Percentiles rank a stretch among this genome's conserved stretches.
Conservation (phyloP, 2,329 filamentous ascomycete genomes). For the Lachnellula arida region DNA sequence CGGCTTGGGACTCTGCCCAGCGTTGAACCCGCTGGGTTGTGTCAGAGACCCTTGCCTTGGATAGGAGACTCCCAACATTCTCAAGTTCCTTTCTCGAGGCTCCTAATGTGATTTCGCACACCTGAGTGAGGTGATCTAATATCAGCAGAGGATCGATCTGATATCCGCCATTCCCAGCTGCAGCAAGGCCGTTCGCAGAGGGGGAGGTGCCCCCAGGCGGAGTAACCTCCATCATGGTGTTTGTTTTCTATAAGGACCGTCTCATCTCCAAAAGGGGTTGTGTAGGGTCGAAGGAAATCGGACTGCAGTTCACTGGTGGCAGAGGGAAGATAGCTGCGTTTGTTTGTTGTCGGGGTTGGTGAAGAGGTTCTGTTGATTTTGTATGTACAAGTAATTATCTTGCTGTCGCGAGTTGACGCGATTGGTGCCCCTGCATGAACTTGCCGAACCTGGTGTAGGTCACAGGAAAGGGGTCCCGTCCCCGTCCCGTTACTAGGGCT, state of each 20-base stretch:
- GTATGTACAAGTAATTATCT: slow-evolving; percentile 13
- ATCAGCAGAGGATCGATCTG: slow-evolving; percentile 64
- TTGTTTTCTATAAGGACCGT: slow-evolving; percentile 14
- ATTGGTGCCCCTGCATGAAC: slow-evolving; percentile 1
- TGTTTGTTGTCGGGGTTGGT: not conserved
- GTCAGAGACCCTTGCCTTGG: slow-evolving; percentile 65
- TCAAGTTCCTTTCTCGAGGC: slow-evolving; percentile 75
- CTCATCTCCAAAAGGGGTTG: slow-evolving; percentile 22
- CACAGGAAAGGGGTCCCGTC: no score
- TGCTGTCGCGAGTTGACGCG: slow-evolving; percentile 3
- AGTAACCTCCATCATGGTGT: slow-evolving; percentile 30
- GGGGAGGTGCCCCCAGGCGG: slow-evolving; percentile 21
- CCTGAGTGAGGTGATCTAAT: slow-evolving; percentile 65
- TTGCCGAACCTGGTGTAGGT: no score
- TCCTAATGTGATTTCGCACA: slow-evolving; percentile 70
- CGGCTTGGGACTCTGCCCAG: slow-evolving; percentile 87
- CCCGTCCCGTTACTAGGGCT: no score
- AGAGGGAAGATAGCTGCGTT: slow-evolving; percentile 14
- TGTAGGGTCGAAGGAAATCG: slow-evolving; percentile 12
- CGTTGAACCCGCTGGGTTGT: slow-evolving; percentile 82
- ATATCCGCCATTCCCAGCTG: slow-evolving; percentile 35
- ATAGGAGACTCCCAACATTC: slow-evolving; percentile 75
- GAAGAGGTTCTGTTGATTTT: slow-evolving; percentile 2
- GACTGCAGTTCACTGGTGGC: slow-evolving; percentile 14
- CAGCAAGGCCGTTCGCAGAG: slow-evolving; percentile 26